These are phyloP conservation scores for Mycena olivaceomarginata DNA, from an alignment of 768 basidiomycete genomes.

Conservation along the genomic window DNA sequence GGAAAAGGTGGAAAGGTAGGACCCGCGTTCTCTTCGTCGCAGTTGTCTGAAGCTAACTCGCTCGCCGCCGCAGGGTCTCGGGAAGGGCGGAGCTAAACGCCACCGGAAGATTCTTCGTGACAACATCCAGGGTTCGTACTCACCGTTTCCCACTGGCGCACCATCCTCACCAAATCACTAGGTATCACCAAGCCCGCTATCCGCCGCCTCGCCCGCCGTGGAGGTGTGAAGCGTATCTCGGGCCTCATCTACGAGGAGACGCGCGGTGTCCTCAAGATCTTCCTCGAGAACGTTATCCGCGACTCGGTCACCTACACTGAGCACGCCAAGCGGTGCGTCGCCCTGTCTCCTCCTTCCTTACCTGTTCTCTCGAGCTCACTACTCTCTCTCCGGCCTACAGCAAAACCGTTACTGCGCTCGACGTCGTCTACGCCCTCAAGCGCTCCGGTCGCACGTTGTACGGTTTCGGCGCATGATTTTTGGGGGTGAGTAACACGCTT, in stretches of 20 bases:
- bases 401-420: constrained; percentile 95
- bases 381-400: neutral
- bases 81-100: neutral
- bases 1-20: constrained; percentile 94
- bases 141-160: neutral
- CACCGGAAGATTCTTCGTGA: constrained; percentile 8
- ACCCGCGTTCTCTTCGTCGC: neutral
- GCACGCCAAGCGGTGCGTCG: constrained; percentile 85
- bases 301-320: constrained; percentile 86
- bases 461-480: constrained; percentile 85
- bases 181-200: constrained; percentile 90
- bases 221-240: constrained; percentile 98
- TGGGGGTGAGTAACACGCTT: neutral
- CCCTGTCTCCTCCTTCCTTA: neutral
- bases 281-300: constrained; percentile 94
- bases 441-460: constrained; percentile 93
- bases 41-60: neutral
- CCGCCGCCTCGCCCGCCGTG: constrained; percentile 96
- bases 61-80: neutral
- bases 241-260: constrained; percentile 68
- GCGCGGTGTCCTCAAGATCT: constrained; percentile 94
- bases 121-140: neutral
- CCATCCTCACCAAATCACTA: constrained; percentile 38
- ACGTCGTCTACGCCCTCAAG: constrained; percentile 92
- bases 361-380: neutral